Base-by-base conservation (phyloP, 1,284 basidiomycete species). In the Marasmius tenuissimus region DNA sequence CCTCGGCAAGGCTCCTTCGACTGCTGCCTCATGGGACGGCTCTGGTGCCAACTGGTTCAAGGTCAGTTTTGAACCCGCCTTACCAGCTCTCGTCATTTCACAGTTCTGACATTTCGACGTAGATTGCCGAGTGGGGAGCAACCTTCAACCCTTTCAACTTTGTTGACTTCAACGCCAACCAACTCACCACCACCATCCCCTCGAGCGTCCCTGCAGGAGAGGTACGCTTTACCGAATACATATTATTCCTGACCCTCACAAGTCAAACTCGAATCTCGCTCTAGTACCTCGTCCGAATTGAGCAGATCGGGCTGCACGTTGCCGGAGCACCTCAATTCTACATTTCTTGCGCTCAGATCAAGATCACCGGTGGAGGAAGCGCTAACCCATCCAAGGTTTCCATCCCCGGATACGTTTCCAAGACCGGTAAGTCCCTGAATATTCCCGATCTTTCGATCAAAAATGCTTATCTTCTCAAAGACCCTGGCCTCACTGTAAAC, bases 41-140 rank as follows among this genome's bases (percentile, higher is more conserved):
- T 76, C 75, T 57, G 79, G 80, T n/a, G 69, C 73, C 5, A 73
- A 71, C 65, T 82, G 80, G 80, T 80, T 81, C 74, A 81, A 81
- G 76, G 78, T 16, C 35, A 49, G 22, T 57, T 48, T 37, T 48
- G 9, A 53, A n/a, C n/a, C n/a, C n/a, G n/a, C n/a, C n/a, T n/a
- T n/a, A n/a, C n/a, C n/a, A n/a, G n/a, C n/a, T n/a, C n/a, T n/a
- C n/a, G n/a, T n/a, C n/a, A n/a, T n/a, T n/a, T n/a, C n/a, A n/a
- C n/a, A n/a, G n/a, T n/a, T n/a, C 47, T 35, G 27, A 35, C n/a
- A n/a, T 7, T 6, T 33, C 40, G 37, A 5, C 48, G 8, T 57
- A 76, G 76, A 78, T 77, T 54, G 72, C 74, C 38, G 75, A 79
- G 68, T 75, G 75, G 72, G 75, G 76, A 48, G 72, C 72, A 16